Percentiles rank a stretch among this genome's conserved stretches.
These are phyloP conservation scores for Lentithecium fluviatile DNA, from an alignment of 495 filamentous ascomycete genomes.

Conservation along the genomic window DNA sequence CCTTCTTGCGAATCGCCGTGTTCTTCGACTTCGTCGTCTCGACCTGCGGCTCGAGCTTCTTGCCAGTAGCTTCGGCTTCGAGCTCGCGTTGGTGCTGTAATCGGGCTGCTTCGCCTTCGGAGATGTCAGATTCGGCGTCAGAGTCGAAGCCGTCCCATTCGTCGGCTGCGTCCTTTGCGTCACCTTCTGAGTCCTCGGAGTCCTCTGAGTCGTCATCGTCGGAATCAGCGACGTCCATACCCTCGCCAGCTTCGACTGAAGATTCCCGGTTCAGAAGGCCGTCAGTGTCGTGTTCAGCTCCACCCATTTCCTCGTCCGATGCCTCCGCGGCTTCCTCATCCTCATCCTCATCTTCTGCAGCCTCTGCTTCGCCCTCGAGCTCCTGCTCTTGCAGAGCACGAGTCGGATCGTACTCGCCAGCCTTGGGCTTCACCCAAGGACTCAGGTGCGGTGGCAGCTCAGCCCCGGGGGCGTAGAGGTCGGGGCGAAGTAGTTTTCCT, in stretches of 20 bases:
- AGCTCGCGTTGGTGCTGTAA: conserved; percentile 80
- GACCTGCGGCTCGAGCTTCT: conserved; percentile 46
- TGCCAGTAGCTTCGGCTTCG: conserved; percentile 78
- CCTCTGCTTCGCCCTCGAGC: conserved; percentile 77
- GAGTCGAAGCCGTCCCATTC: conserved; percentile 45
- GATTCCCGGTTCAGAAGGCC: conserved; percentile 41
- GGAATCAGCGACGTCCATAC: conserved; percentile 62
- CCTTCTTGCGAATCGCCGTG: conserved; percentile 35
- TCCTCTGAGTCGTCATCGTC: conserved; percentile 46
- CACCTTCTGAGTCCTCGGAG: conserved; percentile 33
- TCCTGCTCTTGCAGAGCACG: conserved; percentile 72
- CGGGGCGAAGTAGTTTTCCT: conserved; percentile 78
- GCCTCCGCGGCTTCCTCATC: conserved; percentile 52
- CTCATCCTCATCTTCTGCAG: conserved; percentile 61
- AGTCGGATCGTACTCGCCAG: conserved; percentile 86
- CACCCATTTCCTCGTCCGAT: conserved; percentile 41
- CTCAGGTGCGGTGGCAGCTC: conserved; percentile 90
- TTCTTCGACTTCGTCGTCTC: conserved; percentile 30
- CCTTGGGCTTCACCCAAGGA: conserved; percentile 86
- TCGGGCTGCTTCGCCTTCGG: conserved; percentile 50
- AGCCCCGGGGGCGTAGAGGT: conserved; percentile 86
- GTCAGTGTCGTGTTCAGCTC: conserved; percentile 35
- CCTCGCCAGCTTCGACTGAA: conserved; percentile 48
- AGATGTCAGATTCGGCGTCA: conserved; percentile 53
- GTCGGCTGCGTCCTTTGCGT: conserved; percentile 39